Conservation (phyloP, 2,329 filamentous ascomycete species). For the Cylindrodendrum hubeiense region DNA sequence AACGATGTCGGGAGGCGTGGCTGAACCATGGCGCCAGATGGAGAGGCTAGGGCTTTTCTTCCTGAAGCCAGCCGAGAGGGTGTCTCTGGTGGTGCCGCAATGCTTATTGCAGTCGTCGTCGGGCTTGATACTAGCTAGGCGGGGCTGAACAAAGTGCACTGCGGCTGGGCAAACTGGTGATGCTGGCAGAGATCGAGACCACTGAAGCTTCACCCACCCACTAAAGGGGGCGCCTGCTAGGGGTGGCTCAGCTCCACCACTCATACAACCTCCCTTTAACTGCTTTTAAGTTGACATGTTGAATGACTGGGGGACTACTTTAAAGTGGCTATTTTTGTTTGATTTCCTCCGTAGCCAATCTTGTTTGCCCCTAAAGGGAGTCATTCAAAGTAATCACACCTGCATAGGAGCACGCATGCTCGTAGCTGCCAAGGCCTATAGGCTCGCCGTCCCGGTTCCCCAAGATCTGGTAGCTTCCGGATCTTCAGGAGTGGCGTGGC, state of each 20-base stretch:
- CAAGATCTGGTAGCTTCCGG: slow-evolving; percentile 40
- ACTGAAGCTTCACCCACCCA: not conserved
- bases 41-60: not conserved
- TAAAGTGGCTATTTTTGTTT: slow-evolving; percentile 4
- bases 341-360: not conserved
- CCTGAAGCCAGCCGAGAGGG: not conserved
- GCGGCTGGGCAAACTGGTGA: not conserved
- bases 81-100: not conserved
- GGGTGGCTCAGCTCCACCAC: not conserved
- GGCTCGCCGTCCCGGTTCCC: slow-evolving; percentile 25
- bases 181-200: not conserved
- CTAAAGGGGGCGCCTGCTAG: not conserved
- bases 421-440: slow-evolving; percentile 25
- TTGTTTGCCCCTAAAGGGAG: not conserved
- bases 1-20: not conserved
- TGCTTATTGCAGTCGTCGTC: not conserved
- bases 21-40: not conserved
- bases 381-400: slow-evolving; percentile 19
- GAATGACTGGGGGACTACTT: not conserved
- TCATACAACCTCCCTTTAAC: not conserved
- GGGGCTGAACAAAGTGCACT: not conserved
- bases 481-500: slow-evolving; percentile 42
- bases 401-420: not conserved
- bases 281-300: not conserved
- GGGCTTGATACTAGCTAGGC: not conserved